Conservation (phyloP, 192 early-diverging fungal species). For the Umbelopsis sp. region DNA sequence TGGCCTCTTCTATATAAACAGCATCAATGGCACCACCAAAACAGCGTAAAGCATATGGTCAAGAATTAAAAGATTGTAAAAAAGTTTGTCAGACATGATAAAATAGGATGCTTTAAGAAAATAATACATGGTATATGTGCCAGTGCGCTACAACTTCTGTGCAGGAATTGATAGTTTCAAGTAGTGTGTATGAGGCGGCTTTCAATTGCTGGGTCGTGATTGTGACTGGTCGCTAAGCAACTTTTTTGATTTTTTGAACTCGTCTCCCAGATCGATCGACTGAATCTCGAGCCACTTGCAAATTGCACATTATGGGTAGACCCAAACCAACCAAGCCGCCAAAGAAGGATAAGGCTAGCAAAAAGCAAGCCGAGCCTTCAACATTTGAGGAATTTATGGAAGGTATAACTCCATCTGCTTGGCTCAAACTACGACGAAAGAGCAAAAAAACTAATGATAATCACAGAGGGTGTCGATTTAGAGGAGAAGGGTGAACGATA, state of each 20-base stretch:
- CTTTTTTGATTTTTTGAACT: not conserved
- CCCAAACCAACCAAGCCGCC: constrained; percentile 22
- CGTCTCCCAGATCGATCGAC: no score
- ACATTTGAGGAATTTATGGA: constrained; percentile 63
- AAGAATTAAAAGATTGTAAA: no score
- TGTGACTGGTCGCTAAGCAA: constrained; percentile 8
- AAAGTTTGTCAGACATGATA: no score
- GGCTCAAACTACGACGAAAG: not conserved
- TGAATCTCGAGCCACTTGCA: not conserved
- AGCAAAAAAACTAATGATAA: not conserved
- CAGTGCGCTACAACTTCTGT: no score
- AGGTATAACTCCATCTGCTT: constrained; percentile 34
- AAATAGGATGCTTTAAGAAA: no score
- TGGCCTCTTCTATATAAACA: constrained; percentile 2
- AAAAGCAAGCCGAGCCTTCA: constrained; percentile 44
- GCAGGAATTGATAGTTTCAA: not conserved
- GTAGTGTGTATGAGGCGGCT: not conserved
- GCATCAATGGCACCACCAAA: no score
- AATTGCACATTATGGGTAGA: not conserved
- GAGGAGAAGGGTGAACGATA: constrained; percentile 74
- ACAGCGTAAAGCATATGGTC: no score
- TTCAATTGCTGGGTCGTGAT: not conserved
- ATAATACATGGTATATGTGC: no score
- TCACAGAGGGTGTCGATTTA: constrained; percentile 51
- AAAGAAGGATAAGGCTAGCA: constrained; percentile 38